Evolutionary conservation across 768 basidiomycete genomes (phyloP), one percentile per base, ranked within the genome.

Genomic region (Naganishia kalamii): DNA sequence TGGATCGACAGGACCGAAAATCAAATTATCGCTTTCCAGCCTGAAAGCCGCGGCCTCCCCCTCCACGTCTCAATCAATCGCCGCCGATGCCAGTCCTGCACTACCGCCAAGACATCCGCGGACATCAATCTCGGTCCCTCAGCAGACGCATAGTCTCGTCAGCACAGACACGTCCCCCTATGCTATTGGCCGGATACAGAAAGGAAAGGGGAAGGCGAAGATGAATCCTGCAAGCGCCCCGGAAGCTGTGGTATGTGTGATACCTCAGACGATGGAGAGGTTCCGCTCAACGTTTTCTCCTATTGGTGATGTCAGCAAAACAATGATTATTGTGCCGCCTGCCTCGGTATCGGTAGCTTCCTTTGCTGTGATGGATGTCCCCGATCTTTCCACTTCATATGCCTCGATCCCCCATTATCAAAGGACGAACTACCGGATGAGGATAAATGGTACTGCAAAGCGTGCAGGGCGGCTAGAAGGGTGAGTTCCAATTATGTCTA

Each of bases 331-430:
- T 82, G 81, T 67, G 79, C 80, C 6, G 70, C 78, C 0, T 82
- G 81, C 70, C 65, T 73, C 32, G 81, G 79, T 23, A 80, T 78
- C 69, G 94, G 94, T 51, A 85, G 88, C 47, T 83, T 98, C 67
- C 85, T 99, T 21, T 98, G 96, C 77, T 99, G 96, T 78, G 96
- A 98, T 77, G 92, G 93, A 21, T 99, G 96, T 76, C 90, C 94
- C 37, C 82, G 88, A 69, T 91, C 92, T 7, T 99, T 96, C 78
- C 96, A 99, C 79, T 86, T 98, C 66, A 87, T 88, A 84, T 99
- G 96, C 78, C 83, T 99, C 69, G 89, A 99, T 77, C 96, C 96
- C 60, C 96, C 96, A 23, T 84, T 97, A 81, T 89, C 92, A 68
- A 81, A 86, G 52, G 83, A 88, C 67, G 91, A 96, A 77, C 85